Conservation (phyloP, 139 green algal genomes). For the Auxenochlorella pyrenoidosa region DNA sequence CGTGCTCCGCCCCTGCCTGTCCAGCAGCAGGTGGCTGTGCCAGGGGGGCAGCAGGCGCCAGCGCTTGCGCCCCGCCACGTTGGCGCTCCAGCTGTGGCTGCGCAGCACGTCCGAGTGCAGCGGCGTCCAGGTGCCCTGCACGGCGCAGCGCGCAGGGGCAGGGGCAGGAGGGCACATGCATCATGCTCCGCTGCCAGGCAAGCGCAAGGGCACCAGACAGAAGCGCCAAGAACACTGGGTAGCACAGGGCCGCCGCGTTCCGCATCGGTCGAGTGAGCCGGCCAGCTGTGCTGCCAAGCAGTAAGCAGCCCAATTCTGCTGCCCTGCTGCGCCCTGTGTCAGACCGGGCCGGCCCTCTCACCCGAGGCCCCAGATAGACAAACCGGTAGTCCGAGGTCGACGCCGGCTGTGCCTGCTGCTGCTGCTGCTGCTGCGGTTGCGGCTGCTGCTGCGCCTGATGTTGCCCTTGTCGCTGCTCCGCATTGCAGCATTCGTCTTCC, state of each 20-base stretch:
- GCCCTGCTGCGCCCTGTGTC: too few relatives aligned
- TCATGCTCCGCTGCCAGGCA: not conserved
- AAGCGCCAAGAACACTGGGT: not conserved
- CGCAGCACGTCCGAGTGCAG: conserved; percentile 92
- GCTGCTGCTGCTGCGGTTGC: conserved; percentile 24
- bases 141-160: too few relatives aligned
- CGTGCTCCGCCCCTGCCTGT: not conserved
- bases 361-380: conserved; percentile 83
- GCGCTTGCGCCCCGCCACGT: conserved; percentile 75
- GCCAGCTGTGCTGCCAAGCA: too few relatives aligned
- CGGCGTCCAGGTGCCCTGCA: conserved; percentile 73
- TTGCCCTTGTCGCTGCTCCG: not conserved
- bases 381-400: conserved; percentile 82
- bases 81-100: conserved; percentile 85
- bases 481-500: too few relatives aligned
- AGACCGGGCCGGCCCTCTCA: not conserved
- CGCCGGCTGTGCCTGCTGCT: conserved; percentile 21
- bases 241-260: too few relatives aligned
- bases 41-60: conserved; percentile 81
- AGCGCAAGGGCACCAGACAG: not conserved
- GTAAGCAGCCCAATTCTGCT: too few relatives aligned
- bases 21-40: conserved; percentile 12
- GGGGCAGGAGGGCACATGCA: too few relatives aligned
- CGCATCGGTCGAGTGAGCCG: too few relatives aligned
- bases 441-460: not conserved